A percentile compares a stretch with the other conserved stretches of the same genome.
phyloP scores from a whole-genome alignment of 768 basidiomycete species.

The Calocybe indica region DNA sequence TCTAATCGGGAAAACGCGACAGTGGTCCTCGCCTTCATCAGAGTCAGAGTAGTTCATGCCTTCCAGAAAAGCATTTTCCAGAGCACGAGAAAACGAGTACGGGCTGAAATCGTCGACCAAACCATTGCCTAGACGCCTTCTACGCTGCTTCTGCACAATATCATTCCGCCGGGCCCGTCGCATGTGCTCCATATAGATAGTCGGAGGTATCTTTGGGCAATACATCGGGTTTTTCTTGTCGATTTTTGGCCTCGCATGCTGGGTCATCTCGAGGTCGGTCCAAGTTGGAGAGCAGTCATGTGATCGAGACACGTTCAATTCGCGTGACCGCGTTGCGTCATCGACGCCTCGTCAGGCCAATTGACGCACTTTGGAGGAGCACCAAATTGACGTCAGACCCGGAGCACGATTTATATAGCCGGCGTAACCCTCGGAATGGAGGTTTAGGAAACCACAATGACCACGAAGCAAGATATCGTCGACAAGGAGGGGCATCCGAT shows the following conservation, averaged over 20 bases:
- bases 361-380: no score
- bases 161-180: conserved; percentile 14
- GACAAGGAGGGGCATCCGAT: no score
- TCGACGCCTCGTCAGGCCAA: no score
- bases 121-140: conserved; percentile 8
- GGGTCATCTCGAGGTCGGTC: no score
- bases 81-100: conserved; percentile 25
- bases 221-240: conserved; percentile 53
- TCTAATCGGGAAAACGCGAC: neutral
- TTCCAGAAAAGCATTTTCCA: conserved; percentile 22
- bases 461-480: no score
- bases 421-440: no score
- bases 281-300: no score
- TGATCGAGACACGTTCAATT: no score
- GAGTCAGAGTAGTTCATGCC: conserved; percentile 11
- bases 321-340: no score
- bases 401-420: no score
- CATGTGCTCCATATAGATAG: conserved; percentile 38
- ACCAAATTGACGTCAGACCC: no score
- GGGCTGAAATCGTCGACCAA: conserved; percentile 14
- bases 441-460: no score
- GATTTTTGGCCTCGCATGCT: conserved; percentile 9
- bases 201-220: conserved; percentile 45
- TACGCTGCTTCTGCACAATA: conserved; percentile 10
- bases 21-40: conserved; percentile 6